These are phyloP conservation scores for Primulina eburnea DNA, from an alignment of 257 asterid genomes.

Conservation along the genomic window DNA sequence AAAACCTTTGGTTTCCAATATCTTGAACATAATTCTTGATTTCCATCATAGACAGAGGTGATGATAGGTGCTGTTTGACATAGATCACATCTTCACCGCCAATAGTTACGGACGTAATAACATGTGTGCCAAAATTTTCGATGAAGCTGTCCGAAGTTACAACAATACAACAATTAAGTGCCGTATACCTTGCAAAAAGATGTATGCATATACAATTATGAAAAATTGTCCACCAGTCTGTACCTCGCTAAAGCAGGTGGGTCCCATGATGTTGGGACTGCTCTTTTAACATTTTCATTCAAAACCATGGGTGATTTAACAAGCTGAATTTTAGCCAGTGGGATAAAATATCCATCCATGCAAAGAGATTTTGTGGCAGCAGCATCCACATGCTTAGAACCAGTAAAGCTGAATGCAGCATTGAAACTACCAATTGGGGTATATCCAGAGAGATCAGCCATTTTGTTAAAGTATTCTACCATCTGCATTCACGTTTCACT, in stretches of 20 bases:
- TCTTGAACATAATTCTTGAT: slow-evolving; percentile 83
- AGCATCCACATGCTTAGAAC: slow-evolving; percentile 61
- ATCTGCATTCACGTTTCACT: slow-evolving; percentile 46
- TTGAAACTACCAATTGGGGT: slow-evolving; percentile 78
- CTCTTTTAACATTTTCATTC: slow-evolving; percentile 57
- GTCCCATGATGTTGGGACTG: slow-evolving; percentile 79
- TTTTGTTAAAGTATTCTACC: slow-evolving; percentile 82
- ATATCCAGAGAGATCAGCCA: slow-evolving; percentile 58
- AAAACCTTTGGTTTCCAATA: slow-evolving; percentile 83
- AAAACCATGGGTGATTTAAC: slow-evolving; percentile 46
- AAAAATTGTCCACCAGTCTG: not conserved
- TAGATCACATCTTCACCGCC: slow-evolving; percentile 91
- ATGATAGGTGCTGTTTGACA: slow-evolving; percentile 62
- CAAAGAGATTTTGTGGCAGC: slow-evolving; percentile 74
- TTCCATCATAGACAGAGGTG: slow-evolving; percentile 63
- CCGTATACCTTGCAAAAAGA: slow-evolving; percentile 10
- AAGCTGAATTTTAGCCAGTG: slow-evolving; percentile 66
- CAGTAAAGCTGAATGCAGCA: slow-evolving; percentile 70
- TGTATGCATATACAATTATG: not conserved
- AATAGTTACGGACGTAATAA: slow-evolving; percentile 68
- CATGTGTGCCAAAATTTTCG: slow-evolving; percentile 83
- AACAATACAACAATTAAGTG: slow-evolving; percentile 27
- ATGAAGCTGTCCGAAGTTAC: slow-evolving; percentile 56
- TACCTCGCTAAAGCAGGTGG: slow-evolving; percentile 86
- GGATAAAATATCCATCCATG: slow-evolving; percentile 78